Percentiles rank a stretch among this genome's conserved stretches.
Evolutionary conservation across 2,329 filamentous ascomycete genomes (phyloP).

Genomic region (Penicillium carneum): DNA sequence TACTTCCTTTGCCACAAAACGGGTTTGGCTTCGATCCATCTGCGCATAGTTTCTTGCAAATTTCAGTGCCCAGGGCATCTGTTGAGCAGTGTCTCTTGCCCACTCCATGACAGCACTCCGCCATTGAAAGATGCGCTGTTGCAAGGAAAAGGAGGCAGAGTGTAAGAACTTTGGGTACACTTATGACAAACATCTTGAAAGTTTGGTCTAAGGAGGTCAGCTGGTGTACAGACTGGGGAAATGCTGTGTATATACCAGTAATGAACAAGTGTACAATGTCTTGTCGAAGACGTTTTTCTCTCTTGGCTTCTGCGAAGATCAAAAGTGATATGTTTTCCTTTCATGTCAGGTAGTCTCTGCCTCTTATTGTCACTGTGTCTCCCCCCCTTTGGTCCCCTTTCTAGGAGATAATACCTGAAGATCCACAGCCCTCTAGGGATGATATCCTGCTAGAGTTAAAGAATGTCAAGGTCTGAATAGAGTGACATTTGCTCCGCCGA

Average conservation of each 20-base stretch:
- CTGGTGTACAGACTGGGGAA: not conserved
- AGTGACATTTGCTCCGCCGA: not conserved
- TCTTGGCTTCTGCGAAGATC: not conserved
- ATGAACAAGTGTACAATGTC: not conserved
- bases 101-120: not conserved
- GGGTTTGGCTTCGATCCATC: not conserved
- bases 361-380: not conserved
- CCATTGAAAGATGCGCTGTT: not conserved
- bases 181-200: not conserved
- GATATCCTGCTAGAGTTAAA: not conserved
- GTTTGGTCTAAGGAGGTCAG: not conserved
- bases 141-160: not conserved
- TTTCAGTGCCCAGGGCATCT: not conserved
- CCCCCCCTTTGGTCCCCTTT: not conserved
- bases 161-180: not conserved
- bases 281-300: not conserved
- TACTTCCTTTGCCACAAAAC: not conserved
- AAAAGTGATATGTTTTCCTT: not conserved
- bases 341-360: not conserved
- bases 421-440: not conserved
- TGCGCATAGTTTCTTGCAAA: not conserved
- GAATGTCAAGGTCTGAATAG: not conserved
- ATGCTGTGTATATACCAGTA: not conserved
- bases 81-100: not conserved
- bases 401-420: not conserved